Evolutionary conservation across 2,329 filamentous ascomycete species (phyloP), one percentile per base, ranked within the genome.

Genomic region (Fusarium palustre): DNA sequence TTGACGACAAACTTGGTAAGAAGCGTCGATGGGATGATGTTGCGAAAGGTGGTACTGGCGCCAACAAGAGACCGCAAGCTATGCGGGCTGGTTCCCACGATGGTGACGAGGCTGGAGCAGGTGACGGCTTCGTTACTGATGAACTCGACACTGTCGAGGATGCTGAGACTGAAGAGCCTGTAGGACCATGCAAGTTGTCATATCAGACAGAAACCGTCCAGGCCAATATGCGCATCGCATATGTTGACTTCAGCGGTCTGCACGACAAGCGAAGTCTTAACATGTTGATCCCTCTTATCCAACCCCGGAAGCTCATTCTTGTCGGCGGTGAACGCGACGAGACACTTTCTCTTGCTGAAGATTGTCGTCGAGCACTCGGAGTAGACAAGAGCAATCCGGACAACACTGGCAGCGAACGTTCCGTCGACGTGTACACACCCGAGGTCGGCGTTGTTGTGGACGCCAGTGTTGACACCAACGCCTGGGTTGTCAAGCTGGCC

Each of bases 391-490:
- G 28, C 24, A 62, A 64, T 16, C 45, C 53, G 1, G 42, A 61
- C 24, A 31, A 24, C 4, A 79, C 77, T 15, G 81, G 83, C 8
- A 82, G 82, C 42, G 83, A 85, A 38, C 73, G 81, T 46, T 81
- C 84, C 20, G 86, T 89, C 36, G 90, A 94, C 68, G 92, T 99
- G 7, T 95, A 95, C 76, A 94, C 93, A 1, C 96, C 96, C 2
- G 79, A 82, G 12, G 83, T 92, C n/a, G 94, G 94, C 25, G 83
- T 86, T 34, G 83, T 85, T 16, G 86, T 99, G 42, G 91, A 99
- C 78, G 96, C 95, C 15, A 97, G 94, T 75, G 95, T 98, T 42
- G 96, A 99, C 77, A 98, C 95, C 7, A 97, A 98, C 77, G 94
- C 96, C 6, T 99, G 97, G 96, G 91, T 92, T 25, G 92, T 99